Base-by-base conservation (phyloP, 2,329 filamentous ascomycete species). In the Orbilia quercus region DNA sequence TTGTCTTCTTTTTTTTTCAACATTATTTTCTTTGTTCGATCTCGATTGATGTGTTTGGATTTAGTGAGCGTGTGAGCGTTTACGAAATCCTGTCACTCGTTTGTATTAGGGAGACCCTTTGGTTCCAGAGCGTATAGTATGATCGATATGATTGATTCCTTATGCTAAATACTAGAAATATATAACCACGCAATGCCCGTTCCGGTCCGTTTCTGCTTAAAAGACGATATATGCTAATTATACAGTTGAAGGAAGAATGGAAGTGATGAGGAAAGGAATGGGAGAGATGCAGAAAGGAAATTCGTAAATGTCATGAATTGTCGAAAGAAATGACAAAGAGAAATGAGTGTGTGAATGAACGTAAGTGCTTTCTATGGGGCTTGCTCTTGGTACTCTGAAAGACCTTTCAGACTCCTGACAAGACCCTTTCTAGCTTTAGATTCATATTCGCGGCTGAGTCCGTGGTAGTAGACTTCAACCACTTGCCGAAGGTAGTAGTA, bases 401-500 rank as follows among this genome's bases (percentile, higher is more conserved):
- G 55, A 42, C 34, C 38, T 42, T 73, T 73, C 54, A 73, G 34
- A 54, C 69, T 60, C 22, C 69, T 65, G 20, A 73, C 69, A 2
- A 73, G 48, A 1, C 69, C 54, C n/a, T 66, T 73, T 16, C 69
- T 57, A 2, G 69, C 69, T 18, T 65, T 66, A 47, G 54, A 55
- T 36, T 73, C 69, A 12, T 50, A 40, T 3, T 73, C 60, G 18
- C 66, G 69, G 34, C 51, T 66, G 2, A 73, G 53, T 9, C 69
- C 55, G 20, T 66, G 69, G 31, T 66, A 73, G n/a, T 73, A 73
- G 7, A 73, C 69, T 40, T 73, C 69, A 34, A 73, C 60, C 6
- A 73, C 69, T 25, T 53, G 60, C 12, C 55, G 60, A 31, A 73
- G 60, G 18, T 66, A 66, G 18, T 73, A 73, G 20, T 73, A 66